A percentile compares a stretch with the other conserved stretches of the same genome.
Evolutionary conservation across 805 yeast genomes (phyloP).

Genomic region (Monosporozyma aquatica): DNA sequence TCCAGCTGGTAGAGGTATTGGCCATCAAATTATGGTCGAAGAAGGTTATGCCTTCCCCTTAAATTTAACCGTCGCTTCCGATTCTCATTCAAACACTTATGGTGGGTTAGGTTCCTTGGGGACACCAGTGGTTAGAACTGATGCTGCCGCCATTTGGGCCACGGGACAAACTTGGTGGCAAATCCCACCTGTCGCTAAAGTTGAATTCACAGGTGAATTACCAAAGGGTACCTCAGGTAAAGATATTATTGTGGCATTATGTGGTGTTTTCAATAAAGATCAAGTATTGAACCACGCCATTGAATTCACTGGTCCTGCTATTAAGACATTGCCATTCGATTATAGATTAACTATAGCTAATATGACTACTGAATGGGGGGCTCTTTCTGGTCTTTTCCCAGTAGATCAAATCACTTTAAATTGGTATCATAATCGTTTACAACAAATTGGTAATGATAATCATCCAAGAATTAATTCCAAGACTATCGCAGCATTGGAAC

Average conservation of each 20-base stretch:
- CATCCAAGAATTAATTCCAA: conserved; percentile 75
- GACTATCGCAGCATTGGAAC: conserved; percentile 39
- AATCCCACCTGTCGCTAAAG: conserved; percentile 96
- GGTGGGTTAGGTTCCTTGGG: conserved; percentile 96
- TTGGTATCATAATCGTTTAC: conserved; percentile 65
- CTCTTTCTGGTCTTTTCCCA: conserved; percentile 94
- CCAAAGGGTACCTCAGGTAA: conserved; percentile 90
- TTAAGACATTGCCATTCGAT: conserved; percentile 62
- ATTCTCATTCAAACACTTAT: conserved; percentile 94
- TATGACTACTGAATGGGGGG: conserved; percentile 99
- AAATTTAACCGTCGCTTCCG: conserved; percentile 90
- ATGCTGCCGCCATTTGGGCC: conserved; percentile 99
- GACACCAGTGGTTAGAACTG: conserved; percentile 96
- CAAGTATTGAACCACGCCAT: conserved; percentile 91
- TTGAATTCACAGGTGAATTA: conserved; percentile 70
- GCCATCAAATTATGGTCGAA: conserved; percentile 98
- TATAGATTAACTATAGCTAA: conserved; percentile 88
- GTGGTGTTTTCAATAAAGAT: conserved; percentile 88
- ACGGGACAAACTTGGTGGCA: conserved; percentile 99
- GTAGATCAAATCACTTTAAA: conserved; percentile 69
- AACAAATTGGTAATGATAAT: conserved; percentile 34
- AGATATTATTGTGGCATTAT: conserved; percentile 91
- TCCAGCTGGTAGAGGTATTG: conserved; percentile 98
- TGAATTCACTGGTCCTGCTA: conserved; percentile 82
- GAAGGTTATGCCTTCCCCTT: conserved; percentile 97